phyloP scores from a whole-genome alignment of 805 yeast species.

The Ogataea henricii region DNA sequence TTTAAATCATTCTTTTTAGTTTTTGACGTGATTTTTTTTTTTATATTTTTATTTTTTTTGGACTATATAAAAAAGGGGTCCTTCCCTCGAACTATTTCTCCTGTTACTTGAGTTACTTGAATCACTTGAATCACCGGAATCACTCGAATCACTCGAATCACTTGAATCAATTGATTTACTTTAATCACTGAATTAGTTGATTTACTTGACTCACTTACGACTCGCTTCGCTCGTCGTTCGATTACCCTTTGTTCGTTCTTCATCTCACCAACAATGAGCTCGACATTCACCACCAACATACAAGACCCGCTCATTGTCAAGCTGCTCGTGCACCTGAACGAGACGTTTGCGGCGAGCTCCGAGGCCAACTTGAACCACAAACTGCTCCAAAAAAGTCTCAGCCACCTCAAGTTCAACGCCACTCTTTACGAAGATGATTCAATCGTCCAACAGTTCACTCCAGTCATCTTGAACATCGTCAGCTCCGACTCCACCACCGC shows the following conservation, averaged over 20 bases:
- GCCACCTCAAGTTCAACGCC: constrained; percentile 20
- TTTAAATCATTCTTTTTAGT: too few relatives aligned
- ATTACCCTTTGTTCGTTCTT: not conserved
- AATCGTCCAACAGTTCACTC: constrained; percentile 20
- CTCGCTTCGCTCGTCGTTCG: not conserved
- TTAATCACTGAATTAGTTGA: not conserved
- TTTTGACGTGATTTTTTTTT: too few relatives aligned
- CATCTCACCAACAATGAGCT: constrained; percentile 9
- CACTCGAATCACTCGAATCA: too few relatives aligned
- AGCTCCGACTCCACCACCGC: constrained; percentile 27
- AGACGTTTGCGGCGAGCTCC: constrained; percentile 5
- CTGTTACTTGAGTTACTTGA: too few relatives aligned
- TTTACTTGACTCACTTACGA: too few relatives aligned
- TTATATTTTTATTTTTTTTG: constrained; percentile 6
- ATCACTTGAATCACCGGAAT: too few relatives aligned
- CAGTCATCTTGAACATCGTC: constrained; percentile 26
- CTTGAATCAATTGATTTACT: too few relatives aligned
- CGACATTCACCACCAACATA: constrained; percentile 6
- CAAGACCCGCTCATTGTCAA: constrained; percentile 24
- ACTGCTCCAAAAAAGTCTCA: constrained; percentile 21
- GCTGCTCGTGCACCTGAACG: constrained; percentile 21
- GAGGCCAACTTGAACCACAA: constrained; percentile 13
- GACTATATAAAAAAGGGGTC: not conserved
- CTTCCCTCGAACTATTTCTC: too few relatives aligned
- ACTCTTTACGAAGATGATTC: constrained; percentile 16